Evolutionary conservation across 352 stramenopile genomes (phyloP).

Genomic region (Globisporangium camurandrum): DNA sequence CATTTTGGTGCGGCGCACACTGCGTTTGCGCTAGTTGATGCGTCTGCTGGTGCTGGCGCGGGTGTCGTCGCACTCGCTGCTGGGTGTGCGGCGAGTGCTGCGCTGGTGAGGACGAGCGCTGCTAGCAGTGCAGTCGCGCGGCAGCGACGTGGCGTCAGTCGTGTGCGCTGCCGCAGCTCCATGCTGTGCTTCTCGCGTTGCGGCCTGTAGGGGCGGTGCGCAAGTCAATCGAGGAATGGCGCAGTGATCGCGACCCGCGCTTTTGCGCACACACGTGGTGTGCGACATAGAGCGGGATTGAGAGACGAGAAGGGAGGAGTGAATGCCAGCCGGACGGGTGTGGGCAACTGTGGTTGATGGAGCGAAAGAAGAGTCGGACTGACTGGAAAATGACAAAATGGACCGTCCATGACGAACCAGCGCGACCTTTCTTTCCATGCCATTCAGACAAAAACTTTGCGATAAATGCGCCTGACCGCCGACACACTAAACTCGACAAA

Average conservation of each 20-base stretch:
- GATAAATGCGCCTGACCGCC: no score
- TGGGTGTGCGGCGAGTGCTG: neutral
- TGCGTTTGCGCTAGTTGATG: slow-evolving; percentile 2
- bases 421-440: no score
- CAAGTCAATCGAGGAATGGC: neutral
- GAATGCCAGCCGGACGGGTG: no score
- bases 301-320: no score
- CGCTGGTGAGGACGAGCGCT: slow-evolving; percentile 5
- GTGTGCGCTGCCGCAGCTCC: neutral
- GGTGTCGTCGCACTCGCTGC: neutral
- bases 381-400: slow-evolving; percentile 2
- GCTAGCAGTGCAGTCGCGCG: neutral
- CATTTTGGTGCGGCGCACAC: slow-evolving; percentile 6
- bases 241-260: no score
- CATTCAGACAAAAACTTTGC: no score
- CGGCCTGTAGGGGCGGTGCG: no score
- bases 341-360: no score
- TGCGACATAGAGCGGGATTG: neutral
- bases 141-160: neutral
- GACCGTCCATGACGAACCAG: no score
- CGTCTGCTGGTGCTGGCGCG: neutral
- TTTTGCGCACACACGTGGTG: neutral
- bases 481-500: no score
- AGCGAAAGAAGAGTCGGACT: neutral
- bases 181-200: neutral